Evolutionary conservation across 1,139 yeast species (phyloP).

Genomic region (Blastobotrys raffinosifermentans): DNA sequence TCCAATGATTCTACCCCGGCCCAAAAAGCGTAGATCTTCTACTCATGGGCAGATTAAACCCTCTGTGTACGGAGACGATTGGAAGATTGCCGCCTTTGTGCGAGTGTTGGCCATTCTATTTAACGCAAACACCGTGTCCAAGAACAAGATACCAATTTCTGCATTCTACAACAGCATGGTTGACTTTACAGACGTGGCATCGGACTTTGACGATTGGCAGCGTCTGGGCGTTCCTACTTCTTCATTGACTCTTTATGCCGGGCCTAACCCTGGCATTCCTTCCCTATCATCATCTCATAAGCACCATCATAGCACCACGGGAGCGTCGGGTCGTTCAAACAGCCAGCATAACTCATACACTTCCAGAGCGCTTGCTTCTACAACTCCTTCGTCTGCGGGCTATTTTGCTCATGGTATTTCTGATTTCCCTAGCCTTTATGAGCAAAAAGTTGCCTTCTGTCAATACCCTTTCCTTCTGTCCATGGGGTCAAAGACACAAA

Average conservation of each 20-base stretch:
- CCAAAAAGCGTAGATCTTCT: slow-evolving; percentile 28
- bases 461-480: slow-evolving; percentile 79
- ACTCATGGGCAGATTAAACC: slow-evolving; percentile 38
- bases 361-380: not conserved
- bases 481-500: slow-evolving; percentile 72
- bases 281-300: not conserved
- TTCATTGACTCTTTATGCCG: slow-evolving; percentile 1
- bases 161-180: slow-evolving; percentile 74
- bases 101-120: slow-evolving; percentile 50
- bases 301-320: slow-evolving; percentile 1
- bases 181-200: slow-evolving; percentile 67
- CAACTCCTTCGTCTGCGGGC: no score
- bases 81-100: slow-evolving; percentile 72
- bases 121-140: slow-evolving; percentile 44
- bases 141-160: slow-evolving; percentile 41
- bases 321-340: no score
- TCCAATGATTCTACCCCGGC: slow-evolving; percentile 9
- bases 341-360: not conserved
- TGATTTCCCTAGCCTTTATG: slow-evolving; percentile 1
- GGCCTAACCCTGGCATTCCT: not conserved
- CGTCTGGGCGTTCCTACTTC: slow-evolving; percentile 16
- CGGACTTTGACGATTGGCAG: slow-evolving; percentile 86
- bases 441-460: slow-evolving; percentile 44
- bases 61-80: slow-evolving; percentile 67
- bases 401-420: not conserved